Conservation (phyloP, 2,329 filamentous ascomycete genomes). For the Colletotrichum trifolii region DNA sequence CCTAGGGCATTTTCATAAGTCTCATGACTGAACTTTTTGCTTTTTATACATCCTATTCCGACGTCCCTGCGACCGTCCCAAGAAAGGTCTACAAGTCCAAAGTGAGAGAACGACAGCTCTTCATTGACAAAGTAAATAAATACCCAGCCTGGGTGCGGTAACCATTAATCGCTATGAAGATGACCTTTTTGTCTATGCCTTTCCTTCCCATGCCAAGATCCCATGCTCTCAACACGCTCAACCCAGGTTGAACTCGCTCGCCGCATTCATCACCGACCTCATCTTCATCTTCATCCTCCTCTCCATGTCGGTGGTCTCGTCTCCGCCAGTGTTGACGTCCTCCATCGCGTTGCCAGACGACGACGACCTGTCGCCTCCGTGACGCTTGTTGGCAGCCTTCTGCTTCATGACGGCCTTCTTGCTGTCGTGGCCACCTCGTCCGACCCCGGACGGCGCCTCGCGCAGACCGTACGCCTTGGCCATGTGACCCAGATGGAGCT, state of each 20-base stretch:
- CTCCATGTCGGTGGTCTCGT: conserved; percentile 61
- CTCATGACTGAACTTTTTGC: too few species aligned
- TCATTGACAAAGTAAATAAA: conserved; percentile 7
- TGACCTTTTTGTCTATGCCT: conserved; percentile 32
- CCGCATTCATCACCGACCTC: conserved; percentile 64
- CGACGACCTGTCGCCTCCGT: conserved; percentile 33
- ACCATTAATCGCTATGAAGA: conserved; percentile 29
- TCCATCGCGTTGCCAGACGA: conserved; percentile 41
- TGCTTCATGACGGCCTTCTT: conserved; percentile 51
- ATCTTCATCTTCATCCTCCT: conserved; percentile 74
- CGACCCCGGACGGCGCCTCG: conserved; percentile 88
- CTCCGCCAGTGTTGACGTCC: conserved; percentile 40
- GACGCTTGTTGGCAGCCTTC: conserved; percentile 40
- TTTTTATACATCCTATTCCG: too few species aligned
- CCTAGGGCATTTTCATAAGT: too few species aligned
- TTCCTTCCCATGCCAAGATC: background rate
- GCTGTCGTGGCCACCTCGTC: conserved; percentile 63
- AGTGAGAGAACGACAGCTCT: background rate
- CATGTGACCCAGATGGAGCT: conserved; percentile 89
- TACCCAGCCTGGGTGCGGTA: conserved; percentile 26
- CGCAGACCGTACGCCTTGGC: conserved; percentile 93
- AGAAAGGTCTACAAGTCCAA: background rate
- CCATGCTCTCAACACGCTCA: conserved; percentile 44
- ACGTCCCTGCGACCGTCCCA: background rate
- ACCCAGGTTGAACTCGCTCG: conserved; percentile 77